Evolutionary conservation across 768 basidiomycete genomes (phyloP).

Genomic region (Naganishia kalamii): DNA sequence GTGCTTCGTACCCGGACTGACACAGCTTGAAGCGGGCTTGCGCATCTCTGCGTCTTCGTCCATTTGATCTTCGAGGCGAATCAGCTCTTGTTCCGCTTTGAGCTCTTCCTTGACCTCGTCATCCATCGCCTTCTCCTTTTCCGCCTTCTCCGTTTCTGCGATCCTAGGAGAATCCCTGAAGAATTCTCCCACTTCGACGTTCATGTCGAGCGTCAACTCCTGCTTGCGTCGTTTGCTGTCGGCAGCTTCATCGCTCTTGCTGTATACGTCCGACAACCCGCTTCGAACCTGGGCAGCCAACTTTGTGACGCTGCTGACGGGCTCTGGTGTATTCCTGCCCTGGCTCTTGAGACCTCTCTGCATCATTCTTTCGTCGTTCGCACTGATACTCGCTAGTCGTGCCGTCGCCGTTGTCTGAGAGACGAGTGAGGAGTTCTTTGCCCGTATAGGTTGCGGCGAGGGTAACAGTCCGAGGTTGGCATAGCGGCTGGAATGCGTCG

Average conservation of each 20-base stretch:
- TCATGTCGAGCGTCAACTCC: conserved; percentile 4
- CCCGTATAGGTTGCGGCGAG: conserved; percentile 3
- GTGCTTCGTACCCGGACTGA: neutral
- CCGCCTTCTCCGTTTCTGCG: conserved; percentile 14
- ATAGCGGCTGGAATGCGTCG: neutral
- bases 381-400: conserved; percentile 17
- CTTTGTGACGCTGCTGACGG: conserved; percentile 8
- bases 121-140: conserved; percentile 21
- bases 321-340: neutral
- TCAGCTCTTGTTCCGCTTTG: conserved; percentile 18
- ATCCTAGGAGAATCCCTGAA: conserved; percentile 15
- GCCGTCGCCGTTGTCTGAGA: conserved; percentile 18
- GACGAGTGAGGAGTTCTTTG: neutral
- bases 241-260: conserved; percentile 12
- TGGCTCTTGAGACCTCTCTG: conserved; percentile 5
- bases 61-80: conserved; percentile 11
- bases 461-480: conserved; percentile 3
- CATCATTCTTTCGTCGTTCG: conserved; percentile 12
- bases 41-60: neutral
- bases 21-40: neutral
- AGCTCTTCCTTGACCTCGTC: conserved; percentile 8
- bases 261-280: conserved; percentile 11
- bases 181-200: conserved; percentile 9
- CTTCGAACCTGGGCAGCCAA: conserved; percentile 12
- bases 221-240: conserved; percentile 1